Percentiles rank a stretch among this genome's conserved stretches.
phyloP scores from a whole-genome alignment of 345 rosid genomes.

The Salix suchowensis region DNA sequence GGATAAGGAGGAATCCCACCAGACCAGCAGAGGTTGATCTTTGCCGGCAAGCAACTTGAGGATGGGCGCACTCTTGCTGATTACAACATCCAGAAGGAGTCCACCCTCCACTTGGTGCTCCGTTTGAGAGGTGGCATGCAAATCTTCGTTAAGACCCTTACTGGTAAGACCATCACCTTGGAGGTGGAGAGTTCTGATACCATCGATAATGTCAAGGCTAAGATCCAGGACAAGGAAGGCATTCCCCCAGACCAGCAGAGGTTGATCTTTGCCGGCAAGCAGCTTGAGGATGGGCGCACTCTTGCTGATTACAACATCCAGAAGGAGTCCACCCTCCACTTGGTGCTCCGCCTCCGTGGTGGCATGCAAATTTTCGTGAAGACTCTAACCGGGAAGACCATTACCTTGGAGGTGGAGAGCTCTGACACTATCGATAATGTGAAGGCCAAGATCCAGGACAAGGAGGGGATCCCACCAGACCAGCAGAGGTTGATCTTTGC shows the following conservation, averaged over 20 bases:
- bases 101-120: slow-evolving; percentile 37
- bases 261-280: slow-evolving; percentile 43
- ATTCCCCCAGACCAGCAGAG: slow-evolving; percentile 47
- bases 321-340: slow-evolving; percentile 41
- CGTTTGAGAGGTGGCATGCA: slow-evolving; percentile 38
- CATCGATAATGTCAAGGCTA: slow-evolving; percentile 34
- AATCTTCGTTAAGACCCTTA: slow-evolving; percentile 36
- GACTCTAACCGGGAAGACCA: slow-evolving; percentile 37
- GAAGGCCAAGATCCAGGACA: slow-evolving; percentile 48
- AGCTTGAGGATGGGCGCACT: slow-evolving; percentile 42
- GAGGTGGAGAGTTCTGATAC: slow-evolving; percentile 44
- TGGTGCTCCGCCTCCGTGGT: slow-evolving; percentile 38
- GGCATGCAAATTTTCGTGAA: slow-evolving; percentile 45
- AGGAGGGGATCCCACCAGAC: slow-evolving; percentile 49
- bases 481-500: slow-evolving; percentile 51
- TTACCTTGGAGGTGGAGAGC: slow-evolving; percentile 45
- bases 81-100: slow-evolving; percentile 38
- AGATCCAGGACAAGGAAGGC: slow-evolving; percentile 46
- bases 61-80: slow-evolving; percentile 39
- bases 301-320: slow-evolving; percentile 45
- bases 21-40: slow-evolving; percentile 37
- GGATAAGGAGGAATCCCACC: slow-evolving; percentile 40
- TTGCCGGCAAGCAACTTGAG: slow-evolving; percentile 39
- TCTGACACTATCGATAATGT: slow-evolving; percentile 48
- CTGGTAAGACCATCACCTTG: slow-evolving; percentile 37